phyloP scores from a whole-genome alignment of 176 grass and related monocot species.

The Eragrostis curvula region DNA sequence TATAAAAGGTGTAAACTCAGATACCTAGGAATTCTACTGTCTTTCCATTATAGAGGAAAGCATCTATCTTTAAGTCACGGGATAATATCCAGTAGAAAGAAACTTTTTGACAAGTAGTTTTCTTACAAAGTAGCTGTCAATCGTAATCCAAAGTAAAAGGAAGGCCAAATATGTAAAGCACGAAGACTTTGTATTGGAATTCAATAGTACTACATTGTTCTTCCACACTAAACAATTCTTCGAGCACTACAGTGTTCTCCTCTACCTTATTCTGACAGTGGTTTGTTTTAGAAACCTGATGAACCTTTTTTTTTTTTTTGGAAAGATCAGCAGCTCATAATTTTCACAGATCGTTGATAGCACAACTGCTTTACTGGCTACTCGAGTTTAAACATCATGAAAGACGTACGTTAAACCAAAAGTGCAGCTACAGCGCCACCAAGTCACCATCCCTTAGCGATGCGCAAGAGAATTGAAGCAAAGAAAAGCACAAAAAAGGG shows the following conservation, averaged over 20 bases:
- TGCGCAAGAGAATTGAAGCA: slow-evolving; percentile 28
- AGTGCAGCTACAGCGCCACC: background rate
- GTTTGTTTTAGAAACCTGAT: background rate
- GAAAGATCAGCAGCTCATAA: no score
- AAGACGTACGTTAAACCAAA: background rate
- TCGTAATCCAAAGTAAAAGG: background rate
- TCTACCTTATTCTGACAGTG: background rate
- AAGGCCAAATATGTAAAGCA: slow-evolving; percentile 4
- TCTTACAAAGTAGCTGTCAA: background rate
- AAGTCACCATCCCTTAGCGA: slow-evolving; percentile 33
- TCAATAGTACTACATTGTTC: no score
- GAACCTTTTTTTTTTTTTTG: no score
- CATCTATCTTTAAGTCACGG: background rate
- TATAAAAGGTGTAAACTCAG: no score
- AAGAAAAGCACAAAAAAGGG: slow-evolving; percentile 24
- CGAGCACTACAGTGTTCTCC: no score
- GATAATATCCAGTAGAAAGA: background rate
- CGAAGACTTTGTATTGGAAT: slow-evolving; percentile 12
- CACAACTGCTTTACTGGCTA: background rate
- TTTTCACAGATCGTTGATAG: slow-evolving; percentile 3
- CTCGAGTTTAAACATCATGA: background rate
- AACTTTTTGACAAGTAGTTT: background rate
- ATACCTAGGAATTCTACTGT: background rate
- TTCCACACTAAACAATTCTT: no score
- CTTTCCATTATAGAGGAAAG: background rate